Conservation (phyloP, 768 basidiomycete species). For the Tylopilus rubrobrunneus region DNA sequence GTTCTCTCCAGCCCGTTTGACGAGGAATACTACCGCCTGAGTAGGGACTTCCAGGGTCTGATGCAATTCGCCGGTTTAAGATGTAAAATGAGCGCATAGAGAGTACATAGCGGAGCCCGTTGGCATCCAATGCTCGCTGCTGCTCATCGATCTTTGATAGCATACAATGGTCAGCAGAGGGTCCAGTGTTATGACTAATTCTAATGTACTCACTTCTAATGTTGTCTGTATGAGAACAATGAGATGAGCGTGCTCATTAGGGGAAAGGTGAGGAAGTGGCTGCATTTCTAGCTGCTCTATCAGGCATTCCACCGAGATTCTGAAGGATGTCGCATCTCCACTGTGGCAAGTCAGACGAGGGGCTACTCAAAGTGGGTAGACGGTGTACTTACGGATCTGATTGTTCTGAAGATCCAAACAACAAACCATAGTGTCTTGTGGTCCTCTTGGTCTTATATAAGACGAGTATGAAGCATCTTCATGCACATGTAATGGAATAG, state of each 20-base stretch:
- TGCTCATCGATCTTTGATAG: slow-evolving; percentile 79
- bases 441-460: slow-evolving; percentile 13
- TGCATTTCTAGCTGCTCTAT: slow-evolving; percentile 59
- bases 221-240: slow-evolving; percentile 84
- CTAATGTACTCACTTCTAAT: slow-evolving; percentile 58
- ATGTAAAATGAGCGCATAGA: slow-evolving; percentile 92
- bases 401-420: slow-evolving; percentile 49
- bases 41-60: slow-evolving; percentile 43
- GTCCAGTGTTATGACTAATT: neutral
- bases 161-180: neutral
- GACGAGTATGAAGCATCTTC: neutral
- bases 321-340: slow-evolving; percentile 54
- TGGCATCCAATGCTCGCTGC: slow-evolving; percentile 83
- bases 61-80: slow-evolving; percentile 59
- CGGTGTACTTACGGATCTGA: slow-evolving; percentile 42
- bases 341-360: slow-evolving; percentile 28
- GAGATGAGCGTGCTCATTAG: slow-evolving; percentile 80
- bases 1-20: slow-evolving; percentile 57
- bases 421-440: slow-evolving; percentile 41
- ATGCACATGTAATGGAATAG: neutral
- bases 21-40: slow-evolving; percentile 40
- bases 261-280: slow-evolving; percentile 67
- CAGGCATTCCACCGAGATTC: slow-evolving; percentile 54
- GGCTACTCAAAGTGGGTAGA: neutral
- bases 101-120: slow-evolving; percentile 89